phyloP scores from a whole-genome alignment of 2,329 filamentous ascomycete genomes.

The Cercospora nicotianae region DNA sequence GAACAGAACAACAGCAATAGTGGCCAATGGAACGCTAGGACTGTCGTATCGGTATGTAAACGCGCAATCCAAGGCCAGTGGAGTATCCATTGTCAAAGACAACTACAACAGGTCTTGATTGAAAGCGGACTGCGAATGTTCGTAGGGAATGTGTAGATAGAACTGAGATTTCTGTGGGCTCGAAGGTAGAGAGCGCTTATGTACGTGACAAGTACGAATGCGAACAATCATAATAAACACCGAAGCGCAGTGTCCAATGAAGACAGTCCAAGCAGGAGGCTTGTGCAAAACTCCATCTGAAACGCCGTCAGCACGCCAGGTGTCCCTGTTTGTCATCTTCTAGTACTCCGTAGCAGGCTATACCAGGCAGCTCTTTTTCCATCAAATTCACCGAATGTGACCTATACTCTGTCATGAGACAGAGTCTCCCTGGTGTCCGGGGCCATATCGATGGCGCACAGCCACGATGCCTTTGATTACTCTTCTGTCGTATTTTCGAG shows the following conservation, averaged over 20 bases:
- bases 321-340: not conserved
- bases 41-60: not conserved
- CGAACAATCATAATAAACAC: not conserved
- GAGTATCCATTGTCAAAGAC: too few relatives aligned
- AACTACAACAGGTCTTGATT: not conserved
- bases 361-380: not conserved
- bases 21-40: slow-evolving; percentile 11
- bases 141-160: not conserved
- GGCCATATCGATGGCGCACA: too few relatives aligned
- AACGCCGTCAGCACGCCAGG: not conserved
- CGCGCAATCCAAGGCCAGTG: not conserved
- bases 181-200: not conserved
- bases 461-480: too few relatives aligned
- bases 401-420: too few relatives aligned
- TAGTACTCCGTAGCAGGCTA: not conserved
- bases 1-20: slow-evolving; percentile 14
- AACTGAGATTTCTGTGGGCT: too few relatives aligned
- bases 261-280: not conserved
- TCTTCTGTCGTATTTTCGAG: too few relatives aligned
- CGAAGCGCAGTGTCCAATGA: not conserved
- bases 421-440: too few relatives aligned
- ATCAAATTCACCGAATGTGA: not conserved
- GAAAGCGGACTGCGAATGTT: not conserved
- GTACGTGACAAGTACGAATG: not conserved
- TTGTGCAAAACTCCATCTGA: not conserved